Evolutionary conservation across 805 yeast genomes (phyloP), one percentile per base, ranked within the genome.

Genomic region (Starmerella khaoyaiensis): DNA sequence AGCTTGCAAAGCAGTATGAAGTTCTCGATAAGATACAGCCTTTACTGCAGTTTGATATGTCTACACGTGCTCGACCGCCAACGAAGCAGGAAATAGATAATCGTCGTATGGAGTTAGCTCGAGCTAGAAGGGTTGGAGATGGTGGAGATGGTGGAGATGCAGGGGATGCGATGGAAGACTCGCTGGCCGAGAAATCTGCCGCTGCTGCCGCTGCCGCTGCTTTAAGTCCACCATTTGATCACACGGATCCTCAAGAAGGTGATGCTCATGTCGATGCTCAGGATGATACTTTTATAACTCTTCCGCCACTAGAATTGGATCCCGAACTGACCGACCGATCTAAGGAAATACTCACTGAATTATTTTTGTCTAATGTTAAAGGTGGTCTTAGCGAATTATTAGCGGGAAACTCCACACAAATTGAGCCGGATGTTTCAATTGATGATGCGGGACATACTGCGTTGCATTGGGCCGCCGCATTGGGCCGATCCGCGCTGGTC

Each of bases 401-500:
- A 7, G 35, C 28, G 9, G 15, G 16, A 16, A 47, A 42, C 40
- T 69, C 73, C 41, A 21, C 22, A 3, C 19, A 36, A n/a, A 37
- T 48, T 28, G 41, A 44, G 37, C 65, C 86, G 35, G 90, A 83
- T 52, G 81, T 83, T 23, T 76, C 95, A 1, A 80, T 93, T 31
- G 99, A 93, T 58, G 93, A 81, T 49, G 73, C 78, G 40, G 96
- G 97, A 0, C 90, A 90, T 54, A 79, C 94, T 0, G 83, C 94
- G 0, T 65, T 90, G 40, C 99, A 90, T 58, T 81, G 97, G 93
- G 93, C 96, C 3, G 76, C 96, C 12, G 81, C 96, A 0, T 67
- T 90, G 56, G 97, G 93, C 0, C 73, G 82, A 40, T 59, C 76
- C 1, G 62, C 73, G 3, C 65, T 86, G 35, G 87, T 83, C 3